Conservation (phyloP, 345 rosid genomes). For the Melastoma malabathricum region DNA sequence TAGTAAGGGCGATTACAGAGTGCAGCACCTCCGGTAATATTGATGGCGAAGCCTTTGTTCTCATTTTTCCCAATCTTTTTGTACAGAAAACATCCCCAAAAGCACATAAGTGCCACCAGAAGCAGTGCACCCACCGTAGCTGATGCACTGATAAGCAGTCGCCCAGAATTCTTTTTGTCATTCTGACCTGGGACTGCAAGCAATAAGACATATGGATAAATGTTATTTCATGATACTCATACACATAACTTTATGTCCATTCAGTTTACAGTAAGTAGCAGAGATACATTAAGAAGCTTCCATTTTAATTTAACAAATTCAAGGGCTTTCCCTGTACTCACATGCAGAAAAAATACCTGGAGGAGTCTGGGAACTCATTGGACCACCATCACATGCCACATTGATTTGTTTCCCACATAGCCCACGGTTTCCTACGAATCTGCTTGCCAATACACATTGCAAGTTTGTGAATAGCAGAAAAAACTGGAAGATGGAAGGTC, state of each 20-base stretch:
- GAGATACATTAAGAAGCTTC: no score
- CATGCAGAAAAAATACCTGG: conserved; percentile 33
- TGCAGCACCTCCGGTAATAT: conserved; percentile 69
- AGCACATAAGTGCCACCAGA: conserved; percentile 97
- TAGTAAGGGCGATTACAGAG: background rate
- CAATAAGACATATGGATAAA: conserved; percentile 2
- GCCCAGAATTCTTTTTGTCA: conserved; percentile 56
- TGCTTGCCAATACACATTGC: conserved; percentile 10
- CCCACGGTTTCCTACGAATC: conserved; percentile 64
- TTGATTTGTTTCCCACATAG: conserved; percentile 83
- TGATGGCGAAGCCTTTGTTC: conserved; percentile 58
- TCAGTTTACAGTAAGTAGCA: no score
- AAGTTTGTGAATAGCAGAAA: background rate
- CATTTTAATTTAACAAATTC: background rate
- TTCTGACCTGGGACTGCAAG: conserved; percentile 48
- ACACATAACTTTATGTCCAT: no score
- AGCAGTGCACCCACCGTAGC: conserved; percentile 95
- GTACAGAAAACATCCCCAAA: conserved; percentile 97
- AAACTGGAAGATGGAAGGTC: background rate
- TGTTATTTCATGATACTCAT: no score
- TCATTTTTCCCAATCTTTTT: conserved; percentile 91
- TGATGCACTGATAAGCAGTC: conserved; percentile 78
- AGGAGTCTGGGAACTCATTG: conserved; percentile 27
- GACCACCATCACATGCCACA: conserved; percentile 44
- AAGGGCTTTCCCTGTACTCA: background rate